Base-by-base conservation (phyloP, 106 monocot species). In the Dendrobium officinale region DNA sequence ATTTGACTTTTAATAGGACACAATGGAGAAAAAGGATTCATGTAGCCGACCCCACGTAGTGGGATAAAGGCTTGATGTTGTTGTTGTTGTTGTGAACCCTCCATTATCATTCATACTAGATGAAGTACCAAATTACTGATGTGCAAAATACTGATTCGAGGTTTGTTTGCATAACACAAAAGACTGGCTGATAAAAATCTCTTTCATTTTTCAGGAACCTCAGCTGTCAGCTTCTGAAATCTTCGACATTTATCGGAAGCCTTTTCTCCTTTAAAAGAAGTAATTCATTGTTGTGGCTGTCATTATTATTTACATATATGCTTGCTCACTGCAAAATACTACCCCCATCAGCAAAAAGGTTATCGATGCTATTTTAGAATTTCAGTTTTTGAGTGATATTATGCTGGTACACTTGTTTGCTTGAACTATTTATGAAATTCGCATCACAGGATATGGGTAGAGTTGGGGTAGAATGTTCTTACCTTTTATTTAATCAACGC, bases 211-310 rank as follows among this genome's bases (percentile, higher is more conserved):
- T 48, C 88, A 91, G 91, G 91, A 89, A 24, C 91, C 91, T 61
- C 86, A 89, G 51, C 79, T 91, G 58, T 87, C 89, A 8, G 83
- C 87, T 33, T 87, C 83, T 2, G 92, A 92, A 77, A 81, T 55
- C 67, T 92, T 92, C 72, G 82, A 92, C 47, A 81, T 90, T 68
- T 87, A 87, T 44, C 7, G 68, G 67, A 90, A 79, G 80, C 77
- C 86, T 9, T 88, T 92, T 78, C 80, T 82, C 44, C 48, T 92
- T 58, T 92, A 83, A 86, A 76, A 74, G 40, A 16, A 70, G 70
- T 61, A 61, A n/a, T n/a, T 22, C 22, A 22, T 61, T 61, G 61
- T 22, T 61, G 33, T 70, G 33, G 37, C 27, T 33, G 33, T 31
- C 37, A 11, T 70, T 37, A 70, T 33, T 37, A 31, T 33, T 20